A percentile compares a stretch with the other conserved stretches of the same genome.
These are phyloP conservation scores for Raphidocelis subcapitata DNA, from an alignment of 139 green algal species.

Conservation along the genomic window DNA sequence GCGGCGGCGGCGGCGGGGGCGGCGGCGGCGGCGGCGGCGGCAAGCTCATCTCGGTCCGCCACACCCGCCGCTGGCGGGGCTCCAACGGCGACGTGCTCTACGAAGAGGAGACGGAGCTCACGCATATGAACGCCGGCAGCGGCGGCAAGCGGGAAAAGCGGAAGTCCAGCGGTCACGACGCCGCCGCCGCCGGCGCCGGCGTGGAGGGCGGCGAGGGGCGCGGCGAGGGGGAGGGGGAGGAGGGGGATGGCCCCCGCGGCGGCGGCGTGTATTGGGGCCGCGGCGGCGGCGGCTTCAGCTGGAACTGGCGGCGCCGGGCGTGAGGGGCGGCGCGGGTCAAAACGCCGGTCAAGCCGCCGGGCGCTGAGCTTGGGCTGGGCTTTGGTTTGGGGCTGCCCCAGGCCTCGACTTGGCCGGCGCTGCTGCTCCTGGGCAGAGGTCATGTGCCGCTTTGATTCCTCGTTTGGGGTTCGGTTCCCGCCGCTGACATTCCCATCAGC, in stretches of 20 bases:
- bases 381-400: too few species aligned
- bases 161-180: too few species aligned
- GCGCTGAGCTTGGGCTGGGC: too few species aligned
- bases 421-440: too few species aligned
- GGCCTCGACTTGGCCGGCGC: too few species aligned
- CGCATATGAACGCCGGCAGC: conserved; percentile 29
- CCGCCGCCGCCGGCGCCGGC: conserved; percentile 5
- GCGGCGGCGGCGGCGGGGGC: neutral
- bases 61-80: conserved; percentile 16
- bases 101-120: conserved; percentile 25
- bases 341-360: too few species aligned
- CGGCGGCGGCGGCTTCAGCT: conserved; percentile 15
- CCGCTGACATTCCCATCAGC: too few species aligned
- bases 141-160: conserved; percentile 20
- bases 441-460: too few species aligned
- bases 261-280: conserved; percentile 8
- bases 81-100: conserved; percentile 8
- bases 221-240: too few species aligned
- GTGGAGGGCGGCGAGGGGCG: neutral
- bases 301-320: conserved; percentile 4
- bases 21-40: conserved; percentile 13
- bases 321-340: too few species aligned
- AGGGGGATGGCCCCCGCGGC: neutral
- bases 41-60: conserved; percentile 8
- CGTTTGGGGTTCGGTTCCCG: too few species aligned